phyloP scores from a whole-genome alignment of 192 early-diverging fungal species.

The Dispira simplex region DNA sequence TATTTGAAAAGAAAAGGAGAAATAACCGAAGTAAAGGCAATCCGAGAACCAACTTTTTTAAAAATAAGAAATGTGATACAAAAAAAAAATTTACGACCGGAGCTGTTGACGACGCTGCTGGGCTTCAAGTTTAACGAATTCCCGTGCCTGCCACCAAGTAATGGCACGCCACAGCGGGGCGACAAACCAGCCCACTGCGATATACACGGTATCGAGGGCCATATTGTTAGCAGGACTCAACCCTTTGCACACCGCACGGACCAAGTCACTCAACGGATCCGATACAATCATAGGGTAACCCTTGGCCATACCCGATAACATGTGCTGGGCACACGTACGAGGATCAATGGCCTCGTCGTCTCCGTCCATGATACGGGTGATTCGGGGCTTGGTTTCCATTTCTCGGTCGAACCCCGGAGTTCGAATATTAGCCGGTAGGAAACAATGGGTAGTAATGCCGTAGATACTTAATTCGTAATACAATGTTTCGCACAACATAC shows the following conservation, averaged over 20 bases:
- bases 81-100: neutral
- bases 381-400: neutral
- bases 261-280: slow-evolving; percentile 5
- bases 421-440: slow-evolving; percentile 52
- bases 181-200: slow-evolving; percentile 5
- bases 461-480: slow-evolving; percentile 47
- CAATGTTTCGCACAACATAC: slow-evolving; percentile 52
- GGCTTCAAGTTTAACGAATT: neutral
- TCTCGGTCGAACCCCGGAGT: slow-evolving; percentile 54
- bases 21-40: no score
- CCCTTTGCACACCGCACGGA: slow-evolving; percentile 5
- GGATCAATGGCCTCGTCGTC: slow-evolving; percentile 9
- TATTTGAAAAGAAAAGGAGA: no score
- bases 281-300: slow-evolving; percentile 6
- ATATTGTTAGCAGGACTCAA: slow-evolving; percentile 2
- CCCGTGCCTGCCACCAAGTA: slow-evolving; percentile 2
- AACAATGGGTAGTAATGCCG: slow-evolving; percentile 47
- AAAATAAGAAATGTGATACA: no score
- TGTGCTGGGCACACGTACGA: slow-evolving; percentile 1
- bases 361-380: slow-evolving; percentile 3
- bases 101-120: neutral
- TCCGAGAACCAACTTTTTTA: no score
- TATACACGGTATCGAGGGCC: slow-evolving; percentile 7
- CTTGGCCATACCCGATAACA: slow-evolving; percentile 3
- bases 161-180: slow-evolving; percentile 1